A percentile compares a stretch with the other conserved stretches of the same genome.
These are phyloP conservation scores for Hemisphaericaspora lyxosophila DNA, from an alignment of 1,139 yeast species.

Conservation along the genomic window DNA sequence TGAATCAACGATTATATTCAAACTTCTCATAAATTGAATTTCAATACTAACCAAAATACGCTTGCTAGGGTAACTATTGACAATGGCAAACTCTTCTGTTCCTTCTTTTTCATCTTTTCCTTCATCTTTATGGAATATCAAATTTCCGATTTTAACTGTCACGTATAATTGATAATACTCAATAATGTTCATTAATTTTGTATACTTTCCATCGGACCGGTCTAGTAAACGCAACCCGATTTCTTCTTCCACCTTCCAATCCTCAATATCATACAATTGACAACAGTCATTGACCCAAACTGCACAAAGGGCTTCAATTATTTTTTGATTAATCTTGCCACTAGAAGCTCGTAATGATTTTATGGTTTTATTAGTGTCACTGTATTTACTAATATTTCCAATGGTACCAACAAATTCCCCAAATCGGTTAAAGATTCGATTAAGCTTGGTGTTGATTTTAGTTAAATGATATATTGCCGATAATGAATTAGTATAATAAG, in stretches of 20 bases:
- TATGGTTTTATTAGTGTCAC: constrained; percentile 40
- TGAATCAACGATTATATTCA: constrained; percentile 43
- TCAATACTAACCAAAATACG: constrained; percentile 44
- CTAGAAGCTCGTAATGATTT: constrained; percentile 37
- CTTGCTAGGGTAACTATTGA: constrained; percentile 41
- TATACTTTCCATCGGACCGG: constrained; percentile 23
- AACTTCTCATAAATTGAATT: constrained; percentile 49
- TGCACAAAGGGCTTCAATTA: constrained; percentile 45
- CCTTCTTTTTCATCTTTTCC: constrained; percentile 16
- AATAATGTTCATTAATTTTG: constrained; percentile 37
- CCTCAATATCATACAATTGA: constrained; percentile 46
- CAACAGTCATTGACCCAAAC: constrained; percentile 51
- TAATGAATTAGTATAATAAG: constrained; percentile 43
- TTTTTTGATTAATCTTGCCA: constrained; percentile 35
- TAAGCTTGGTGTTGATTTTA: constrained; percentile 30
- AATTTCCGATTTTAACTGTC: constrained; percentile 27
- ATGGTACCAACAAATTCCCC: constrained; percentile 35
- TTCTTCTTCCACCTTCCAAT: constrained; percentile 35
- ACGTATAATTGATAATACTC: constrained; percentile 40
- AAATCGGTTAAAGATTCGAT: constrained; percentile 31
- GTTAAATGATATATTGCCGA: constrained; percentile 40
- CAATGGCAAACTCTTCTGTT: constrained; percentile 25
- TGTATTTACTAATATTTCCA: constrained; percentile 33
- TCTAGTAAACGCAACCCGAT: constrained; percentile 2
- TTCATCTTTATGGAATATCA: constrained; percentile 24